Percentiles rank a stretch among this genome's conserved stretches.
Conservation (phyloP, 768 basidiomycete species). For the Rhodotorula kratochvilovae region DNA sequence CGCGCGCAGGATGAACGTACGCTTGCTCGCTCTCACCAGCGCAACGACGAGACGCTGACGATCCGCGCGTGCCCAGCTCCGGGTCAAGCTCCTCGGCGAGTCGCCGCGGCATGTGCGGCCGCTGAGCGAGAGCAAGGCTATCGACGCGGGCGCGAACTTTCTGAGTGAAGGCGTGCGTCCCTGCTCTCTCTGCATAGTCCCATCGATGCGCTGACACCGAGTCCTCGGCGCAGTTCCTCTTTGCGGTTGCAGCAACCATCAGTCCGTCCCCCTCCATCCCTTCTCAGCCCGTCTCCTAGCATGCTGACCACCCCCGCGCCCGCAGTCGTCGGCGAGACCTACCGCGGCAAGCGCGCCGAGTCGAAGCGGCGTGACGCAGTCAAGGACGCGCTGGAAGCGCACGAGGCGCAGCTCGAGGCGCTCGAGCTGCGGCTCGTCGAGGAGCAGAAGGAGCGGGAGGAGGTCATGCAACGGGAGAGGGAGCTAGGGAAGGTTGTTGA, state of each 20-base stretch:
- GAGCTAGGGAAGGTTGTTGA: conserved; percentile 31
- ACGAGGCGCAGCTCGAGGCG: conserved; percentile 11
- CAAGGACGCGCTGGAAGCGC: conserved; percentile 12
- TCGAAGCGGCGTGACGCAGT: conserved; percentile 24
- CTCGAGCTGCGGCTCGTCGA: conserved; percentile 5
- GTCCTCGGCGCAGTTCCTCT: conserved; percentile 23
- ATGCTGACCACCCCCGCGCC: rapidly evolving
- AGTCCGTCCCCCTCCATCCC: conserved; percentile 2
- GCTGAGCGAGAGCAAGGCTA: conserved; percentile 31
- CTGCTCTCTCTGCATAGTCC: not conserved
- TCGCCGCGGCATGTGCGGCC: conserved; percentile 34
- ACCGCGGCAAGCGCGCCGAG: conserved; percentile 14
- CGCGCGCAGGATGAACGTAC: conserved; percentile 21
- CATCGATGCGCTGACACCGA: too few relatives aligned
- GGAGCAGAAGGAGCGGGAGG: not conserved
- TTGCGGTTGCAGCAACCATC: conserved; percentile 23
- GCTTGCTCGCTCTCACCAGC: not conserved
- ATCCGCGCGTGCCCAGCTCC: conserved; percentile 1
- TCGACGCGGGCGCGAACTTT: conserved; percentile 38
- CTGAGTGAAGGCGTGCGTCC: conserved; percentile 24
- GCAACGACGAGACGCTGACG: not conserved
- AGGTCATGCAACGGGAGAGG: not conserved
- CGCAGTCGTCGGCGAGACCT: conserved; percentile 37
- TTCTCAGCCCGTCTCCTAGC: too few relatives aligned
- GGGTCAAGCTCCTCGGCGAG: conserved; percentile 31